Evolutionary conservation across 129 eudicot genomes (phyloP).

Genomic region (Rutidosis leptorrhynchoides): DNA sequence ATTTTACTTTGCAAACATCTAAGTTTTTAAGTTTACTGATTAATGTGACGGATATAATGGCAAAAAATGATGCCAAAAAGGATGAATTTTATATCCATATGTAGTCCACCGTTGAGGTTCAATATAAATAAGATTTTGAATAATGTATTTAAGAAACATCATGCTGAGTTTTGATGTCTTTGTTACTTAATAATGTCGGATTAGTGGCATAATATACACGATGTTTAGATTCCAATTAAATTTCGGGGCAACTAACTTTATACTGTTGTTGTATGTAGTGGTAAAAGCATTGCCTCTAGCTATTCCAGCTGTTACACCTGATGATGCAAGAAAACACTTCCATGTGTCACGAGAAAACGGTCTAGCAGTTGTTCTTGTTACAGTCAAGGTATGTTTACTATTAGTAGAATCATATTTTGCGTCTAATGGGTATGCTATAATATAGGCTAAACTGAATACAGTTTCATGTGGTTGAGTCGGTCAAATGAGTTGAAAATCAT

Average conservation of each 20-base stretch:
- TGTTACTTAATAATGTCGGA: not conserved
- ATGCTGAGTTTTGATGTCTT: not conserved
- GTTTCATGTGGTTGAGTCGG: not conserved
- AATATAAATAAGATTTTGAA: not conserved
- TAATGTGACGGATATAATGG: not conserved
- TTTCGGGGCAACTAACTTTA: not conserved
- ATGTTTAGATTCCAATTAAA: not conserved
- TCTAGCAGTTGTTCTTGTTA: conserved; percentile 44
- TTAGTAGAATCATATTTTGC: not conserved
- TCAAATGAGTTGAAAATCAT: not conserved
- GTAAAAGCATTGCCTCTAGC: conserved; percentile 48
- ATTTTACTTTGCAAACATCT: not conserved
- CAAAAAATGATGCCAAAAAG: not conserved
- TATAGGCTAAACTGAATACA: not conserved
- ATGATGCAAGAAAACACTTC: conserved; percentile 44
- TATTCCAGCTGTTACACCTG: conserved; percentile 52
- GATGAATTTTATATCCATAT: too few relatives aligned
- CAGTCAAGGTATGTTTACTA: conserved; percentile 42
- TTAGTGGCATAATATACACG: not conserved
- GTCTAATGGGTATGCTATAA: not conserved
- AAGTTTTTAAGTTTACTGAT: not conserved
- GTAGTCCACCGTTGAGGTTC: not conserved
- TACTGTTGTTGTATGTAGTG: conserved; percentile 30
- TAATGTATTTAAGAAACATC: not conserved
- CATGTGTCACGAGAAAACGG: conserved; percentile 41